Base-by-base conservation (phyloP, 495 filamentous ascomycete genomes). In the Lepraria neglecta region DNA sequence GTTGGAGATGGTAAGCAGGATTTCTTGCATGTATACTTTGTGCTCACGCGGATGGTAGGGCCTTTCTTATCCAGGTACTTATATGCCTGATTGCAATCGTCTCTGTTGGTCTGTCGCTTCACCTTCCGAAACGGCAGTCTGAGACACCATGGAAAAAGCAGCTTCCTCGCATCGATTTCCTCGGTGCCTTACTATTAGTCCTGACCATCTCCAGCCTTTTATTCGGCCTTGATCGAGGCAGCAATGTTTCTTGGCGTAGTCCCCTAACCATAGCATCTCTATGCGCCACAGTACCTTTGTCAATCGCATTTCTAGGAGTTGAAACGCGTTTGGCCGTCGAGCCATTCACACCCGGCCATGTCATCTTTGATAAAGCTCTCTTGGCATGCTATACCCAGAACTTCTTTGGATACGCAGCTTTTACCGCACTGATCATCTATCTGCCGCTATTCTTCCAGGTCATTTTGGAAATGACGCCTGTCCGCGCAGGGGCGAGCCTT, bases 301-400 rank as follows among this genome's bases (percentile, higher is more conserved):
- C 35, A 42, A 28, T 51, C 17, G 43, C 44, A 21, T 64, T 61
- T n/a, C 30, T 61, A 10, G 30, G 1, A 28, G 45, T 57, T 6
- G 63, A 65, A 50, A 61, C 56, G 3, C 48, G 44, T 3, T 61
- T 65, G 19, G 63, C 63, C 19, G 31, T 56, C 10, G 63, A 60
- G 11, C 63, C 63, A 24, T 61, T 65, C 35, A 61, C 63, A 11
- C 63, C 63, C 2, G 63, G 63, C 44, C 63, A 61, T 11, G 21
- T 65, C 51, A 65, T 65, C 35, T 61, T 65, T 48, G 58, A 65
- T 43, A 60, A 54, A 51, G 58, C 58, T 31, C 58, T 65, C 9
- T 54, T 60, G 35, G 51, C 63, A 38, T 65, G 63, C 52, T 61
- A 60, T 38, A 27, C 27, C 10, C 58, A 57, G 14, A 65, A 61